Base-by-base conservation (phyloP, 305 asterid species). In the Vinca major region DNA sequence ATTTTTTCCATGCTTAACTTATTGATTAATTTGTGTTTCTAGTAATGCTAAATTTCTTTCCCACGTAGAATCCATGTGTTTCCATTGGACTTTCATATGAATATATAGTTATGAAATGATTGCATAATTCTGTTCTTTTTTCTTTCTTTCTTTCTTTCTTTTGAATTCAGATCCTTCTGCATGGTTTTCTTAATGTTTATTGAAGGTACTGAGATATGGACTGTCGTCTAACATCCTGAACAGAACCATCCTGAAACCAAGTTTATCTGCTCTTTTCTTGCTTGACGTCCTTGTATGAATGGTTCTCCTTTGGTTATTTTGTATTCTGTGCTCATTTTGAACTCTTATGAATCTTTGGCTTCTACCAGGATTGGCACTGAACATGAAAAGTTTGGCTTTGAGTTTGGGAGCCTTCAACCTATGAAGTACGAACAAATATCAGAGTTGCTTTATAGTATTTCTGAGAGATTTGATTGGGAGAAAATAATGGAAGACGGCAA, bases 401-500 rank as follows among this genome's bases (percentile, higher is more conserved):
- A 90, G 81, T 71, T 81, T 69, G 86, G 67, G 69, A 86, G 89
- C 60, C 76, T 92, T 67, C 78, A 63, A 56, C 97, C 98, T 69
- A 88, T 90, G 89, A 88, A 84, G 70, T 90, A 92, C 71, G 87
- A 87, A 56, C 98, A 92, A 78, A 92, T 92, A 68, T 81, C 92
- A n/a, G 95, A 90, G 78, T 86, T 92, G 74, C 95, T 92, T 63
- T 77, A 87, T 69, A 78, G 85, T 74, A 87, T 92, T 73, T 86
- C 96, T 37, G 97, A 92, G 89, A 88, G 97, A 83, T 92, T 92
- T 88, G 95, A 84, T 56, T 92, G 98, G 96, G 97, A 90, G 20
- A 92, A 87, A 81, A 74, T 92, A 74, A 86, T 90, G 97, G 97
- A 92, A 77, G 97, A 88, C 62, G 94, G 90, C 67, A 62, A 86